Evolutionary conservation across 164 flowering plant species (phyloP).

Genomic region (Annona squamosa): DNA sequence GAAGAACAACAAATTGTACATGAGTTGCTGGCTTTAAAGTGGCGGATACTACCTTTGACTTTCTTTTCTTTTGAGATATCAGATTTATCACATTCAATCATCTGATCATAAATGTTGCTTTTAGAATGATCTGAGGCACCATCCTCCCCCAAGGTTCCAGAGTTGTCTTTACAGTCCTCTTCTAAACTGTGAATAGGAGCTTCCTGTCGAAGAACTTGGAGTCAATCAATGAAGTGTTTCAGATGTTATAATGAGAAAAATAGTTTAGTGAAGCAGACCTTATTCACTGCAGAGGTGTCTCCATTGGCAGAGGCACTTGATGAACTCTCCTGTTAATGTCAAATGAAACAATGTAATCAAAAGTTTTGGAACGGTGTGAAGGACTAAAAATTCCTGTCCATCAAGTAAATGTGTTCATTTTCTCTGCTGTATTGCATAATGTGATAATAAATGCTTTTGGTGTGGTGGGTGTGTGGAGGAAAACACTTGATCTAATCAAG

Average conservation of each 20-base stretch:
- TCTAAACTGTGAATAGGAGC: background rate
- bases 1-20: background rate
- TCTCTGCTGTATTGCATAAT: background rate
- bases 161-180: slow-evolving; percentile 4
- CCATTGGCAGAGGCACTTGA: background rate
- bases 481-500: no score
- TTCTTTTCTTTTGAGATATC: slow-evolving; percentile 13
- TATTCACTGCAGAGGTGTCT: background rate
- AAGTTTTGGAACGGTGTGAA: background rate
- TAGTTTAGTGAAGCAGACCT: background rate
- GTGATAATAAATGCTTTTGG: background rate
- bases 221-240: background rate
- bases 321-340: background rate
- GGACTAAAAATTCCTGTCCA: background rate
- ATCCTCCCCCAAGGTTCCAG: slow-evolving; percentile 1
- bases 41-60: slow-evolving; percentile 4
- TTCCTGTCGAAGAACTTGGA: slow-evolving; percentile 8
- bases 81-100: slow-evolving; percentile 1
- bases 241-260: background rate
- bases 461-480: no score
- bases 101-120: slow-evolving; percentile 18
- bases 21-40: slow-evolving; percentile 10
- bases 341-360: background rate
- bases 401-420: background rate
- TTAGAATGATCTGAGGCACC: background rate